Evolutionary conservation across 495 filamentous ascomycete species (phyloP), one percentile per base, ranked within the genome.

Genomic region (Talaromyces proteolyticus): DNA sequence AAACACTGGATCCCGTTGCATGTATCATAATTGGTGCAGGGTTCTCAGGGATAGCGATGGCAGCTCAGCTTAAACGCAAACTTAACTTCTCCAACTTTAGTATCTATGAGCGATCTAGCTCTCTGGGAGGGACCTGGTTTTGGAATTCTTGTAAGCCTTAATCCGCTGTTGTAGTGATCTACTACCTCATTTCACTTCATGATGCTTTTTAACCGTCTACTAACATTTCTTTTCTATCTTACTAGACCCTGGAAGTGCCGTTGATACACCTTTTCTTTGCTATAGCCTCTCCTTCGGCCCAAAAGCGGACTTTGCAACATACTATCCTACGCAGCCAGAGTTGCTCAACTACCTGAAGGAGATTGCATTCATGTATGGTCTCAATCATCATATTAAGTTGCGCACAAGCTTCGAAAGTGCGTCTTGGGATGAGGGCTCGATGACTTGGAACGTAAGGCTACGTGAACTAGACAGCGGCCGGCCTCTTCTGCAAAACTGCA

Each of bases 401-500:
- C 16, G 37, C 2, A 23, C 46, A 7, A 54, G 55, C 16, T 62
- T 56, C 57, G 44, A 42, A 3, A 52, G 43, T n/a, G 52, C 56
- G 10, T 10, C 18, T 1, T 59, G 59, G 59, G 46, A 52, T n/a
- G 56, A 57, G 8, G 44, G 46, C 5, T 51, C 52, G 12, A 18
- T 49, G 3, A 57, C 54, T 0, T 59, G 59, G 59, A 18, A 45
- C 3, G 52, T 57, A 4, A 50, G 36, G 1, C 43, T 62, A 4
- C 42, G 45, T 14, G 45, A 57, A n/a, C 29, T 52, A 8, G 16
- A 47, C 16, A 59, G 52, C 1, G 34, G 42, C 0, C 17, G 49
- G n/a, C 18, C 45, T 6, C 57, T 59, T 16, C 55, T 41, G 0
- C 66, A 68, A 45, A 56, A 69, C 37, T 70, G 66, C 24, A 74